Percentiles rank a stretch among this genome's conserved stretches.
Conservation (phyloP, 257 asterid genomes). For the Nicotiana tomentosiformis region DNA sequence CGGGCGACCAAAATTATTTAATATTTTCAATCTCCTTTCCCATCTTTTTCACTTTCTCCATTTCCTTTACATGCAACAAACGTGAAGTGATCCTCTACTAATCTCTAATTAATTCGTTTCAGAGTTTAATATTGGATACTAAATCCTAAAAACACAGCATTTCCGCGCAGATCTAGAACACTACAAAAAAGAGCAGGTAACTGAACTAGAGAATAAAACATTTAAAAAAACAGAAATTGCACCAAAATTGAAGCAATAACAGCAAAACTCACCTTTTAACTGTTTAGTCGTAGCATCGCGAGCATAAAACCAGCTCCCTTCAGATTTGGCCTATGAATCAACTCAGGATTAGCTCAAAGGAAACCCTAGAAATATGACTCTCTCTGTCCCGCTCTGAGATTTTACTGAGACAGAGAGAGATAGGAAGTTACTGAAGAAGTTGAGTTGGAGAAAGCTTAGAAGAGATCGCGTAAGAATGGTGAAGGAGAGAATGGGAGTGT, state of each 20-base stretch:
- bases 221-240: not conserved
- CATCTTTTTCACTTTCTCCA: not conserved
- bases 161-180: not conserved
- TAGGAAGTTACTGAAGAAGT: not conserved
- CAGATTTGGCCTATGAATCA: not conserved
- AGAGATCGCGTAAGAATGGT: slow-evolving; percentile 8
- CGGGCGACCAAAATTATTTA: not conserved
- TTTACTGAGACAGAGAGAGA: not conserved
- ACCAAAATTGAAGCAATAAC: not conserved
- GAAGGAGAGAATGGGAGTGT: not conserved
- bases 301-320: not conserved
- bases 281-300: not conserved
- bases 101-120: not conserved
- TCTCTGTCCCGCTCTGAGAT: not conserved
- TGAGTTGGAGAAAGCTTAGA: not conserved
- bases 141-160: not conserved
- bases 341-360: not conserved
- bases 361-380: slow-evolving; percentile 2
- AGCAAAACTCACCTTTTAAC: not conserved
- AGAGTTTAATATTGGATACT: not conserved
- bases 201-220: not conserved
- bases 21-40: not conserved
- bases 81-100: not conserved
- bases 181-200: not conserved
- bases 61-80: not conserved